These are phyloP conservation scores for Ustilago sp. DNA, from an alignment of 1,284 basidiomycete genomes.

Conservation along the genomic window DNA sequence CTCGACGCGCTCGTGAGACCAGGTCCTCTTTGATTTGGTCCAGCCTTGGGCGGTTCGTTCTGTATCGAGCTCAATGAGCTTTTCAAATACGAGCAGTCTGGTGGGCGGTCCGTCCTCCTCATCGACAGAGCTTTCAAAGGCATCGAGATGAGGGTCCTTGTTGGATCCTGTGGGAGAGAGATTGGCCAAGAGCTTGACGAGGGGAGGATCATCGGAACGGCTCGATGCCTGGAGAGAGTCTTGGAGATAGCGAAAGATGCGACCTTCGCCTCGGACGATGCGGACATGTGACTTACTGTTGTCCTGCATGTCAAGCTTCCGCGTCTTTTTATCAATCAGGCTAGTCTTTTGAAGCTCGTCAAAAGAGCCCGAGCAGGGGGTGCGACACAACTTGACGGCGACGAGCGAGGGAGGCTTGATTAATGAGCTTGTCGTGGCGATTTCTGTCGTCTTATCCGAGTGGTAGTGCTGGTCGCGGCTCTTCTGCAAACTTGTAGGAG, in stretches of 20 bases:
- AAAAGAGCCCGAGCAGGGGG: slow-evolving; percentile 57
- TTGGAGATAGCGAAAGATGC: slow-evolving; percentile 58
- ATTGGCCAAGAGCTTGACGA: slow-evolving; percentile 53
- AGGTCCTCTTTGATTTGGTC: slow-evolving; percentile 38
- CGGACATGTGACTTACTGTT: slow-evolving; percentile 45
- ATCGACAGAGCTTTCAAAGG: slow-evolving; percentile 15
- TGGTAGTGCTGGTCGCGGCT: background rate
- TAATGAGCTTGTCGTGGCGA: slow-evolving; percentile 1
- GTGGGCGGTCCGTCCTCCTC: slow-evolving; percentile 51
- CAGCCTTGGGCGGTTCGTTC: slow-evolving; percentile 48
- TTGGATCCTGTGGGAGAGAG: slow-evolving; percentile 23
- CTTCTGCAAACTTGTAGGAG: background rate
- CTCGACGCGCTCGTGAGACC: slow-evolving; percentile 54
- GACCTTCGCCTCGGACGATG: slow-evolving; percentile 57
- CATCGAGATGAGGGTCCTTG: slow-evolving; percentile 3
- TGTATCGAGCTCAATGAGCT: slow-evolving; percentile 57
- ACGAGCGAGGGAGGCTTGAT: slow-evolving; percentile 43
- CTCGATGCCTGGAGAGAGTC: slow-evolving; percentile 25
- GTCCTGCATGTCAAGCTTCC: slow-evolving; percentile 40
- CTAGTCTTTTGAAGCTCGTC: slow-evolving; percentile 62
- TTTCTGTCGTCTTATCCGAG: background rate
- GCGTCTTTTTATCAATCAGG: slow-evolving; percentile 32
- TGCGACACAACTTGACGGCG: slow-evolving; percentile 61
- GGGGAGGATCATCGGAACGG: slow-evolving; percentile 26
- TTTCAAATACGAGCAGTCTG: slow-evolving; percentile 55